A percentile compares a stretch with the other conserved stretches of the same genome.
phyloP scores from a whole-genome alignment of 208 protist genomes.

The Trypanosoma grayi region DNA sequence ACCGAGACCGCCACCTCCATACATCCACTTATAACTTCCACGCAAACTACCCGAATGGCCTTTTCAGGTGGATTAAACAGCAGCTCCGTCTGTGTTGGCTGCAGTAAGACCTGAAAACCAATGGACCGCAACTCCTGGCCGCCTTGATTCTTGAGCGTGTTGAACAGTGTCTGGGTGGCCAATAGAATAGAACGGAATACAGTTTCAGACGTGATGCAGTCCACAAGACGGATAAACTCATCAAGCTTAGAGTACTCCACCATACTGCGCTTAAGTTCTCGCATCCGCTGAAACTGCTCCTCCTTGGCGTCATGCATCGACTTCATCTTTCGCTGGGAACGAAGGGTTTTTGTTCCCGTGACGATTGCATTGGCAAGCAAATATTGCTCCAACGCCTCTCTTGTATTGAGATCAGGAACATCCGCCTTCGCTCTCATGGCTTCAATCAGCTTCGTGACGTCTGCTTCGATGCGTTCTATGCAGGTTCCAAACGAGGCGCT shows the following conservation, averaged over 20 bases:
- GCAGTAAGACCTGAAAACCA: conserved; percentile 88
- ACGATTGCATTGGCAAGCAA: conserved; percentile 77
- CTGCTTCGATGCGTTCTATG: conserved; percentile 82
- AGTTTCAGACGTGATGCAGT: conserved; percentile 86
- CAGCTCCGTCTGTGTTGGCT: conserved; percentile 59
- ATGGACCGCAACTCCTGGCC: conserved; percentile 69
- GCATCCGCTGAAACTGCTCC: conserved; percentile 81
- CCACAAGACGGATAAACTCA: conserved; percentile 86
- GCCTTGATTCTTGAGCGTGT: conserved; percentile 61
- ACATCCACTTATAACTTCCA: conserved; percentile 64
- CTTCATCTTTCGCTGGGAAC: conserved; percentile 73
- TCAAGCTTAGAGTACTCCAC: conserved; percentile 90
- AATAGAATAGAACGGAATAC: conserved; percentile 71
- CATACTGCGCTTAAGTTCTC: conserved; percentile 90
- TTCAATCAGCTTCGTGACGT: conserved; percentile 82
- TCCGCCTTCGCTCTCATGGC: conserved; percentile 77
- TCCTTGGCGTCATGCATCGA: conserved; percentile 91
- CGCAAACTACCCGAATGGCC: conserved; percentile 51
- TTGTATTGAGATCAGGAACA: conserved; percentile 91
- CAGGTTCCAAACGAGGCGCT: conserved; percentile 44
- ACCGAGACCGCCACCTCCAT: conserved; percentile 53
- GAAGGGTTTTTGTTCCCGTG: conserved; percentile 38
- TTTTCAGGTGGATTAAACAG: conserved; percentile 74
- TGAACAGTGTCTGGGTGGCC: conserved; percentile 64
- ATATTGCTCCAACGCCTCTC: conserved; percentile 90